phyloP scores from a whole-genome alignment of 2,329 filamentous ascomycete genomes.

The Drechslerella coelobrocha region DNA sequence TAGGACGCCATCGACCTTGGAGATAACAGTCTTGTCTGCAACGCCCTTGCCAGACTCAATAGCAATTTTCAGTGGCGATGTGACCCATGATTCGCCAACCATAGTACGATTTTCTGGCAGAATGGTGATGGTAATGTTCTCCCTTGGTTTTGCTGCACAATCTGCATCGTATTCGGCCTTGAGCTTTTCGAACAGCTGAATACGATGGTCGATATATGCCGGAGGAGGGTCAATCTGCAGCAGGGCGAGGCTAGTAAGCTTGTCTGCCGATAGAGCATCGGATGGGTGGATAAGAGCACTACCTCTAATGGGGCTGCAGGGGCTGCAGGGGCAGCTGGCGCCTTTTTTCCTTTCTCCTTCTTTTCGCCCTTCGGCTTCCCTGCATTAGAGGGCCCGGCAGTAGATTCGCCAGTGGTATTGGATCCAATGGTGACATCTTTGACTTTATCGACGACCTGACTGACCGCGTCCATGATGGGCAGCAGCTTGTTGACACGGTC shows the following conservation, averaged over 20 bases:
- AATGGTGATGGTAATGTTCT: slow-evolving; percentile 43
- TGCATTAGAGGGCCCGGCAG: slow-evolving; percentile 56
- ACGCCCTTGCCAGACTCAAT: slow-evolving; percentile 83
- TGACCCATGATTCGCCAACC: slow-evolving; percentile 72
- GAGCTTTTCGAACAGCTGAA: slow-evolving; percentile 85
- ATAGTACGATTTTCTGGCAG: slow-evolving; percentile 35
- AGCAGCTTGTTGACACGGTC: neutral
- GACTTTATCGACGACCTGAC: slow-evolving; percentile 65
- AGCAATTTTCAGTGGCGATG: slow-evolving; percentile 79
- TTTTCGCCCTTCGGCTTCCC: slow-evolving; percentile 62
- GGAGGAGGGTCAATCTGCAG: slow-evolving; percentile 65
- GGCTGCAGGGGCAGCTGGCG: slow-evolving; percentile 56
- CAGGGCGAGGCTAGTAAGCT: slow-evolving; percentile 18
- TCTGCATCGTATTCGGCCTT: slow-evolving; percentile 84
- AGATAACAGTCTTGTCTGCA: slow-evolving; percentile 84
- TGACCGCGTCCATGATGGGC: slow-evolving; percentile 58
- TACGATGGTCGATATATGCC: slow-evolving; percentile 80
- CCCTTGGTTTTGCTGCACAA: slow-evolving; percentile 47
- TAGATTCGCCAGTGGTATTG: slow-evolving; percentile 58
- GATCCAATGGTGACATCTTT: slow-evolving; percentile 67
- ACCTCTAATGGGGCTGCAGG: slow-evolving; percentile 61
- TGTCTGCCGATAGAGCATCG: neutral
- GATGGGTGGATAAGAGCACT: slow-evolving; percentile 4
- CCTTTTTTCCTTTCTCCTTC: slow-evolving; percentile 62
- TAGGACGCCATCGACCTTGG: slow-evolving; percentile 80